These are phyloP conservation scores for Rosa multiflora DNA, from an alignment of 306 rosid species.

Conservation along the genomic window DNA sequence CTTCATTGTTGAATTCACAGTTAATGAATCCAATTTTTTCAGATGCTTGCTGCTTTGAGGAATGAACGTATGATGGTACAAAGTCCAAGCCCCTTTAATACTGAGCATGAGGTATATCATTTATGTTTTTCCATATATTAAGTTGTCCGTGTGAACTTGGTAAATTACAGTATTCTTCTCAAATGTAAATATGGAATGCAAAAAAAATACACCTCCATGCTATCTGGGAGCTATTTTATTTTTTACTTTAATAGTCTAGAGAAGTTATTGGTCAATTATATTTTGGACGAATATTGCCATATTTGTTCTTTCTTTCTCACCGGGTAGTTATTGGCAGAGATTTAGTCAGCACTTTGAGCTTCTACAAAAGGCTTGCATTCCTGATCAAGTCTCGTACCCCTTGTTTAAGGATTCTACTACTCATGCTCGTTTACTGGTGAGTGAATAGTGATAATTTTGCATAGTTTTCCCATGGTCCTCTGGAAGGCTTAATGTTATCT, in stretches of 20 bases:
- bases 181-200: not conserved
- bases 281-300: not conserved
- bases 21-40: slow-evolving; percentile 33
- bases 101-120: slow-evolving; percentile 80
- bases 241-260: not conserved
- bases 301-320: not conserved
- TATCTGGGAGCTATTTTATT: not conserved
- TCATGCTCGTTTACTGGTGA: slow-evolving; percentile 59
- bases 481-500: slow-evolving; percentile 10
- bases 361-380: slow-evolving; percentile 80
- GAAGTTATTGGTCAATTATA: not conserved
- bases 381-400: slow-evolving; percentile 59
- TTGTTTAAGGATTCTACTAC: slow-evolving; percentile 60
- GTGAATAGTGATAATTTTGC: slow-evolving; percentile 27
- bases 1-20: slow-evolving; percentile 19
- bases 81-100: slow-evolving; percentile 68
- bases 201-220: not conserved
- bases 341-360: slow-evolving; percentile 95
- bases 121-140: not conserved
- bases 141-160: not conserved
- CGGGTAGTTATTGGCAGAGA: slow-evolving; percentile 46
- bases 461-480: not conserved
- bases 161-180: not conserved
- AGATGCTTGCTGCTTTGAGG: slow-evolving; percentile 91
- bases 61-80: slow-evolving; percentile 56